phyloP scores from a whole-genome alignment of 2,329 filamentous ascomycete genomes.

The Aureobasidium mangrovei region DNA sequence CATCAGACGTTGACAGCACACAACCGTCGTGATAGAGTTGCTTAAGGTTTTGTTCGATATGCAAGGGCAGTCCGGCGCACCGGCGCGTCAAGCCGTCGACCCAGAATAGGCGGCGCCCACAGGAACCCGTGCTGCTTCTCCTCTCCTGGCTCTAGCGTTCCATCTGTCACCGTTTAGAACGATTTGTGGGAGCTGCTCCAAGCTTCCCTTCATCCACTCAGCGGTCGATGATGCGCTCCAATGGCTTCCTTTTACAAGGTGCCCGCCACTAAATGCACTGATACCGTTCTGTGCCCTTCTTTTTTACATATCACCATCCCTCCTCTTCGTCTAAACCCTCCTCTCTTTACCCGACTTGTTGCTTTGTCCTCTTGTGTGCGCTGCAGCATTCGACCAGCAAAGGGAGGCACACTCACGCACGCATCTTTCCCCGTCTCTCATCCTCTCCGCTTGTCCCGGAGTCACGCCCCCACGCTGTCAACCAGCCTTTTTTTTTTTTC shows the following conservation, averaged over 20 bases:
- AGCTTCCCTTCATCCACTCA: conserved; percentile 14
- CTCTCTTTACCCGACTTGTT: conserved; percentile 12
- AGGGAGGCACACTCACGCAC: conserved; percentile 4
- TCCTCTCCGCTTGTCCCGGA: conserved; percentile 2
- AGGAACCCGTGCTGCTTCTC: conserved; percentile 13
- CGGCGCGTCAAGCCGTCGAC: conserved; percentile 8
- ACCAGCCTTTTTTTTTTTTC: not conserved
- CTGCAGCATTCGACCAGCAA: conserved; percentile 1
- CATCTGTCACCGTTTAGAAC: conserved; percentile 15
- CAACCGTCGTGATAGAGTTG: conserved; percentile 14
- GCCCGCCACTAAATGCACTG: conserved; percentile 10
- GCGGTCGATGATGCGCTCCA: conserved; percentile 15
- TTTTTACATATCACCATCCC: conserved; percentile 13
- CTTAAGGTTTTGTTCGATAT: conserved; percentile 14
- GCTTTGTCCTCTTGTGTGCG: conserved; percentile 1
- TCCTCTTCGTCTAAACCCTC: conserved; percentile 10
- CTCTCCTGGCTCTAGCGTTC: conserved; percentile 12
- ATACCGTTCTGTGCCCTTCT: conserved; percentile 15
- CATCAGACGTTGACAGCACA: conserved; percentile 8
- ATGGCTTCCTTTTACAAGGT: not conserved
- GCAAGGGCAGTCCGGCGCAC: conserved; percentile 14
- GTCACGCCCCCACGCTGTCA: conserved; percentile 9
- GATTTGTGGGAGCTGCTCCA: conserved; percentile 15
- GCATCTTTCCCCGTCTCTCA: not conserved
- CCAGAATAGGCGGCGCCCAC: conserved; percentile 15